Percentiles rank a stretch among this genome's conserved stretches.
Conservation (phyloP, 306 rosid species). For the Glycine soja region DNA sequence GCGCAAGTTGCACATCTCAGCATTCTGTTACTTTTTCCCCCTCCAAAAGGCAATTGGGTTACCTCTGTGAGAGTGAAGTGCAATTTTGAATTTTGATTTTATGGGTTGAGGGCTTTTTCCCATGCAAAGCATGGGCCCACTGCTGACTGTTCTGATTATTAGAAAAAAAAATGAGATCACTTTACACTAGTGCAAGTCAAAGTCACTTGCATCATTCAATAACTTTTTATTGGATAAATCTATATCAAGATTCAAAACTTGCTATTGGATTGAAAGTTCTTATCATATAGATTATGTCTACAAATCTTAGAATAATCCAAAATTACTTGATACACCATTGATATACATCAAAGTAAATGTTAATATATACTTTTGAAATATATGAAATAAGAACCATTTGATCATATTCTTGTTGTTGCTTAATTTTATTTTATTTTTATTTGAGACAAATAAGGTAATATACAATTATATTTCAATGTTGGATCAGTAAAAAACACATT, state of each 20-base stretch:
- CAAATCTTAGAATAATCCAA: neutral
- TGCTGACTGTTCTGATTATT: neutral
- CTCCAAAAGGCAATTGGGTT: neutral
- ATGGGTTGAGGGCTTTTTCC: neutral
- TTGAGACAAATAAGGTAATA: neutral
- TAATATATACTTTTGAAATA: neutral
- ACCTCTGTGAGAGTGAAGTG: neutral
- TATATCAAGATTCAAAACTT: neutral
- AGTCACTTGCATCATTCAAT: neutral
- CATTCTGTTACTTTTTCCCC: neutral
- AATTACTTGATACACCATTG: neutral
- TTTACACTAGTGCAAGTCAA: neutral
- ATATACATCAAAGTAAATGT: neutral
- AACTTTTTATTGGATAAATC: neutral
- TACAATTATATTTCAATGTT: conserved; percentile 2
- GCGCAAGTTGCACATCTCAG: neutral
- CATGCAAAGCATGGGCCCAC: neutral
- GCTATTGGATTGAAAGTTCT: neutral
- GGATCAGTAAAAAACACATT: neutral
- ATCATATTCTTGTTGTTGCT: neutral
- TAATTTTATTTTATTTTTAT: neutral
- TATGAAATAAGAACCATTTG: neutral
- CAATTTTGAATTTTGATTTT: neutral
- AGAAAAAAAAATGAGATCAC: neutral
- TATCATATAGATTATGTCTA: neutral